Evolutionary conservation across 495 filamentous ascomycete genomes (phyloP).

Genomic region (Xylaria grammica): DNA sequence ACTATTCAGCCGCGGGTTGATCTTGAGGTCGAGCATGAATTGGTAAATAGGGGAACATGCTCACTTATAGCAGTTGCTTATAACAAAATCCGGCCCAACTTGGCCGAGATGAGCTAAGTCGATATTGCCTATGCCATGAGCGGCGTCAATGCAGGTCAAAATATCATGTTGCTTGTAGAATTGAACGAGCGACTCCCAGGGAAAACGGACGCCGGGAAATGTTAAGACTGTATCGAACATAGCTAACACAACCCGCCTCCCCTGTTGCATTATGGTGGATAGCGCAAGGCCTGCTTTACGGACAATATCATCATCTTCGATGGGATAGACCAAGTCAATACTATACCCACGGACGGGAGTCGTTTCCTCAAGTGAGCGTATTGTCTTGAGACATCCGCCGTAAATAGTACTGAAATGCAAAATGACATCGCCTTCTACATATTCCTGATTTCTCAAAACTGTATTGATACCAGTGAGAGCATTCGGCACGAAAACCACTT

Average conservation of each 20-base stretch:
- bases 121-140: conserved; percentile 77
- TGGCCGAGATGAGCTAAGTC: conserved; percentile 60
- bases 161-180: conserved; percentile 66
- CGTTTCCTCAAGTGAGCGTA: conserved; percentile 70
- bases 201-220: conserved; percentile 73
- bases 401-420: conserved; percentile 79
- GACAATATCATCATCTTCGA: conserved; percentile 64
- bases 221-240: conserved; percentile 79
- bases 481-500: conserved; percentile 78
- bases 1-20: conserved; percentile 68
- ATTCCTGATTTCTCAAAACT: conserved; percentile 73
- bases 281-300: conserved; percentile 54
- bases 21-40: conserved; percentile 59
- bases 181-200: conserved; percentile 68
- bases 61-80: conserved; percentile 86
- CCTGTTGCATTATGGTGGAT: conserved; percentile 43
- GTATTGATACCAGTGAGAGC: conserved; percentile 82
- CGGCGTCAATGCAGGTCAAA: conserved; percentile 67
- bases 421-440: conserved; percentile 60
- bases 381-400: conserved; percentile 71
- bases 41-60: conserved; percentile 58
- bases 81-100: conserved; percentile 74
- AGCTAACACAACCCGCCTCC: conserved; percentile 58
- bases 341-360: conserved; percentile 43
- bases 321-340: conserved; percentile 57